Evolutionary conservation across 495 filamentous ascomycete species (phyloP).

Genomic region (Peziza echinospora): DNA sequence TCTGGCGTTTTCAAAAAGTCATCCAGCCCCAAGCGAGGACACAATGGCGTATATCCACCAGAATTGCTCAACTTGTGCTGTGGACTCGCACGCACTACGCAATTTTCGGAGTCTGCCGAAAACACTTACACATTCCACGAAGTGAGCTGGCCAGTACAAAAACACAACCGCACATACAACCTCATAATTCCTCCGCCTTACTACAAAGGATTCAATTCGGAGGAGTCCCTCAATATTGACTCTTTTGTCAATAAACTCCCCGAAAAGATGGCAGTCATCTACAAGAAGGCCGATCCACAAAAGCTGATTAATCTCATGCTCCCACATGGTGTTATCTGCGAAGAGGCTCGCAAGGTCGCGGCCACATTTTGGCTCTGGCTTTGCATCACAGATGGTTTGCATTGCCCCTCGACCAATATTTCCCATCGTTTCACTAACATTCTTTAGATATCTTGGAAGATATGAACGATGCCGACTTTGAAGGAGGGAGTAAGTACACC

Average conservation of each 20-base stretch:
- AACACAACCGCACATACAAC: background rate
- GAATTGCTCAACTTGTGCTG: background rate
- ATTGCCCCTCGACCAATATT: background rate
- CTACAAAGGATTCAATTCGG: background rate
- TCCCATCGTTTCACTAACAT: background rate
- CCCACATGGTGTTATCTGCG: constrained; percentile 11
- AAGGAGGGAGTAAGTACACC: background rate
- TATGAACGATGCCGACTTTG: background rate
- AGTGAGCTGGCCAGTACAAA: background rate
- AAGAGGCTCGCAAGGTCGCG: constrained; percentile 13
- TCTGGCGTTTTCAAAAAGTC: too few relatives aligned
- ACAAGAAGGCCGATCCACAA: background rate
- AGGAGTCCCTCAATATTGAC: background rate
- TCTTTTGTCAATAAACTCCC: background rate
- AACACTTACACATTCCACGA: background rate
- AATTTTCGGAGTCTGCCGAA: background rate
- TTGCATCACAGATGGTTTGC: constrained; percentile 16
- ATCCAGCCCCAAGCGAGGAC: too few relatives aligned
- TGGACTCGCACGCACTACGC: background rate
- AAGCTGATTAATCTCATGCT: constrained; percentile 4
- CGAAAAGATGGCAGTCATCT: background rate
- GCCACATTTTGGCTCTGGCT: constrained; percentile 18
- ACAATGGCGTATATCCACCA: too few relatives aligned
- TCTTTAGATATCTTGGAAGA: background rate
- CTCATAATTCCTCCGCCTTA: background rate